phyloP scores from a whole-genome alignment of 1,139 yeast genomes.

The Diutina mesorugosa region DNA sequence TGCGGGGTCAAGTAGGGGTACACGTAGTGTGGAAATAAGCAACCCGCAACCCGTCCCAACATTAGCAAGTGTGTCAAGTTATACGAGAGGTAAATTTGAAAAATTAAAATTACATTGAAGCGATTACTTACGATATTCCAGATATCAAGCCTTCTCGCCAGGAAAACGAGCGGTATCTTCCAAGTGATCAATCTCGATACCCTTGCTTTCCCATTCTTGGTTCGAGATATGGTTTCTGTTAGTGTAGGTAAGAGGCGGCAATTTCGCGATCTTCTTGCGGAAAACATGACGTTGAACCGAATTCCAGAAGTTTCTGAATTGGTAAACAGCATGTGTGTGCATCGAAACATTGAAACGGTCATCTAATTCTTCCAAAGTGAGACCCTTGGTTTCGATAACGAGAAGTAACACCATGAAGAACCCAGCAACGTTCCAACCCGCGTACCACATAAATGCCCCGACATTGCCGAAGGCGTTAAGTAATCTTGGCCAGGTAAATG shows the following conservation, averaged over 20 bases:
- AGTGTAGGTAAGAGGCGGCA: conserved; percentile 42
- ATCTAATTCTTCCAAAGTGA: conserved; percentile 61
- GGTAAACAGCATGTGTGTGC: conserved; percentile 41
- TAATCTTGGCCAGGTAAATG: conserved; percentile 76
- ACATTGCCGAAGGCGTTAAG: conserved; percentile 53
- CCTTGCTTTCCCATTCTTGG: conserved; percentile 47
- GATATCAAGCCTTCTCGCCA: neutral
- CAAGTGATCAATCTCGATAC: conserved; percentile 31
- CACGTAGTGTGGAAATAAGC: neutral
- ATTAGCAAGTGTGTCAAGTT: neutral
- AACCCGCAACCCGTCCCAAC: neutral
- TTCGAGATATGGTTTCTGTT: conserved; percentile 50
- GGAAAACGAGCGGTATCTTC: conserved; percentile 9
- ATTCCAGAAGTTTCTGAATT: conserved; percentile 24
- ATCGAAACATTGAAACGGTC: conserved; percentile 53
- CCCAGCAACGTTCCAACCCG: conserved; percentile 75
- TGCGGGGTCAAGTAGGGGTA: neutral
- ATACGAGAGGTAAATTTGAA: neutral
- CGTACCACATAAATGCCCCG: conserved; percentile 86
- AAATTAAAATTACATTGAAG: neutral
- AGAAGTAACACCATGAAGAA: conserved; percentile 56
- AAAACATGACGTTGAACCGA: neutral
- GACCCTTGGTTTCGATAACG: conserved; percentile 58
- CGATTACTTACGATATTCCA: neutral
- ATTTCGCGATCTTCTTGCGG: conserved; percentile 30